Conservation (phyloP, 305 asterid genomes). For the Plantago lanceolata region DNA sequence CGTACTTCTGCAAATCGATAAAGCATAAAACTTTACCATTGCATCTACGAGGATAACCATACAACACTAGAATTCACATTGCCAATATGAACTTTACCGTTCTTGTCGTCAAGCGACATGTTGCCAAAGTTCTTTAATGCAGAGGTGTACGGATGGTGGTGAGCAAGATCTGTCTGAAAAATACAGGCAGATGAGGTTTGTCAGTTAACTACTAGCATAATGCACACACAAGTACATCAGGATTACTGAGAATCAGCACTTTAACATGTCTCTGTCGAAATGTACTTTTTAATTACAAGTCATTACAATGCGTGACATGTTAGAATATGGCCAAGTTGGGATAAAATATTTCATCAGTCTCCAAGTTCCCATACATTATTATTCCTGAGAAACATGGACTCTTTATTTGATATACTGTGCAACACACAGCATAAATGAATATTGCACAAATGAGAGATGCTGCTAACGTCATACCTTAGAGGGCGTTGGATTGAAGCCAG, state of each 20-base stretch:
- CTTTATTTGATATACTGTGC: too few relatives aligned
- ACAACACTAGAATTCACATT: conserved; percentile 1
- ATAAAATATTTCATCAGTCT: neutral
- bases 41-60: neutral
- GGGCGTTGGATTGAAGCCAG: conserved; percentile 75
- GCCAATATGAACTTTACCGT: conserved; percentile 19
- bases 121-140: conserved; percentile 63
- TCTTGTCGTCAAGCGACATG: conserved; percentile 38
- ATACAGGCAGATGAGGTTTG: conserved; percentile 10
- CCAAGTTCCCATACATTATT: neutral
- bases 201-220: neutral
- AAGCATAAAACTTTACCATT: conserved; percentile 6
- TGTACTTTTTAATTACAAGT: too few relatives aligned
- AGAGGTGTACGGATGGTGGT: conserved; percentile 54
- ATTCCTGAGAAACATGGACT: too few relatives aligned
- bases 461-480: conserved; percentile 47
- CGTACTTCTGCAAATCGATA: conserved; percentile 38
- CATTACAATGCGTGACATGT: neutral
- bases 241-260: too few relatives aligned
- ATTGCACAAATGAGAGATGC: conserved; percentile 3
- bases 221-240: too few relatives aligned
- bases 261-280: too few relatives aligned
- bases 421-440: too few relatives aligned
- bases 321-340: too few relatives aligned
- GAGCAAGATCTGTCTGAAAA: conserved; percentile 65